A percentile compares a stretch with the other conserved stretches of the same genome.
Conservation (phyloP, 2,329 filamentous ascomycete genomes). For the Colletotrichum musae region DNA sequence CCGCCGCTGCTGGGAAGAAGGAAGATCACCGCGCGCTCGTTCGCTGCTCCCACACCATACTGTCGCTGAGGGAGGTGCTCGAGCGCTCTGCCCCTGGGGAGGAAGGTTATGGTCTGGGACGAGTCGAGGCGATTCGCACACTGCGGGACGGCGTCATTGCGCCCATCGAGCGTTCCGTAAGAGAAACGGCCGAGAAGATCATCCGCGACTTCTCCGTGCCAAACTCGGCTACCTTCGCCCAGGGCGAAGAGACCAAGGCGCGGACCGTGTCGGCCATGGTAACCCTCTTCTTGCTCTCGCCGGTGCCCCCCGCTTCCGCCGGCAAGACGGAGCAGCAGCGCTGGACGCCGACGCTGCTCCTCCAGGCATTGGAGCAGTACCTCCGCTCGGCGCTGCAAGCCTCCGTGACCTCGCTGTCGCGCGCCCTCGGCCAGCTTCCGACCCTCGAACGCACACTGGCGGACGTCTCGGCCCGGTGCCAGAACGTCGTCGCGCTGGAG, state of each 20-base stretch:
- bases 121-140: constrained; percentile 79
- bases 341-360: constrained; percentile 78
- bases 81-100: constrained; percentile 76
- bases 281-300: constrained; percentile 86
- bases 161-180: constrained; percentile 82
- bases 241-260: constrained; percentile 81
- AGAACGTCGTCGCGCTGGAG: constrained; percentile 92
- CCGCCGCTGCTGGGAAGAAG: constrained; percentile 58
- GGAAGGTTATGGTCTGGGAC: constrained; percentile 83
- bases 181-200: constrained; percentile 81
- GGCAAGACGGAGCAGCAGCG: constrained; percentile 62
- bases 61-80: constrained; percentile 82
- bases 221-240: constrained; percentile 69
- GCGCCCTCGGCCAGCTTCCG: constrained; percentile 84
- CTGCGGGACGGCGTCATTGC: constrained; percentile 78
- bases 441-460: constrained; percentile 84
- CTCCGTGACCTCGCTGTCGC: constrained; percentile 80
- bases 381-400: constrained; percentile 85
- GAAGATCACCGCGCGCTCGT: constrained; percentile 86
- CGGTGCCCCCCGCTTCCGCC: constrained; percentile 60
- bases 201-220: constrained; percentile 86
- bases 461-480: constrained; percentile 87
- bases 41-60: constrained; percentile 83
- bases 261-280: constrained; percentile 81
- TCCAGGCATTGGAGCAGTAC: constrained; percentile 85